Evolutionary conservation across 2,329 filamentous ascomycete species (phyloP), one percentile per base, ranked within the genome.

Genomic region (Scedosporium aurantiacum): DNA sequence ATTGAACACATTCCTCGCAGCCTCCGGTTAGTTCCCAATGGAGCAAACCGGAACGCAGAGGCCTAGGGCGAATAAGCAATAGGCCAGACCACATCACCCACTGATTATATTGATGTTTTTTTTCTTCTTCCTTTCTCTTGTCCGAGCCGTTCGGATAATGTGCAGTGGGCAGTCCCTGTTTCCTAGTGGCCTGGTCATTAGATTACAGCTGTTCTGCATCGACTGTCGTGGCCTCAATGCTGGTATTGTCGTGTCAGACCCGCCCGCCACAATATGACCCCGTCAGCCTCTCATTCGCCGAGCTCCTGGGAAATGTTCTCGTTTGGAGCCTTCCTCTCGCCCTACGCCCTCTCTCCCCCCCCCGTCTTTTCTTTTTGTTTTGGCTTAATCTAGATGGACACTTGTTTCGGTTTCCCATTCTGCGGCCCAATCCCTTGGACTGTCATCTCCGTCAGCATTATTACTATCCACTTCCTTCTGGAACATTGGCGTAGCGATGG

Each of bases 131-230:
- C 5, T 47, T 10, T 47, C 47, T 25, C 14, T 18, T 47, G 43
- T 47, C 50, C 50, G 50, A 54, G 50, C 50, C 50, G 50, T 54
- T 54, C 50, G 50, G 50, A 54, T 54, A 54, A 54, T 54, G 50
- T 54, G 6, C 21, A 23, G 18, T 23, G 50, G 5, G 50, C 43
- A 47, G n/a, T 47, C 43, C 21, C 14, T 23, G 43, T 47, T 47
- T 14, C n/a, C 43, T 47, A 47, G 16, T 47, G 43, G 21, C 21
- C 43, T 7, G 21, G 43, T 23, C 43, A 47, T 47, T 47, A 37
- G 32, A 37, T 37, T 37, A 10, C 32, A 37, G 32, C 32, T 4
- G 32, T 10, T 2, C 32, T 37, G 32, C 32, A 37, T 47, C 16
- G 43, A 47, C n/a, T 47, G 43, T 47, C 43, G 43, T 47, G 43